Base-by-base conservation (phyloP, 2,329 filamentous ascomycete species). In the Hypoxylon sp. region DNA sequence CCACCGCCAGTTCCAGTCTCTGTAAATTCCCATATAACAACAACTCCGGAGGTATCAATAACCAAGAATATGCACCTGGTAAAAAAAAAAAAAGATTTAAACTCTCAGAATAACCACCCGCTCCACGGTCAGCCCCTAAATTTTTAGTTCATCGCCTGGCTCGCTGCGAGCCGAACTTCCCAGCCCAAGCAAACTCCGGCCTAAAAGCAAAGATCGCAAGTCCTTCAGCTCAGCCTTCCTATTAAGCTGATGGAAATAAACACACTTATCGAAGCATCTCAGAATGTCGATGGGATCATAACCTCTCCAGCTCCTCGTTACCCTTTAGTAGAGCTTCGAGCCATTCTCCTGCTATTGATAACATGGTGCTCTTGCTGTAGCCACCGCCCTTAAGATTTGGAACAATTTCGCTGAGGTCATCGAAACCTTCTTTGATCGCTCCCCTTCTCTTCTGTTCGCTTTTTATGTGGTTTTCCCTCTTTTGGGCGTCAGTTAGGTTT, bases 401-500 rank as follows among this genome's bases (percentile, higher is more conserved):
- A 0, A 97, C 92, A 21, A 97, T 83, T 28, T 89, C 85, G 70
- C 88, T 88, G n/a, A 97, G 81, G 63, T 95, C 91, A 46, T 94
- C 91, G 73, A 95, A 97, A 0, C 93, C 93, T 71, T 92, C 87
- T 75, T 93, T 91, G 73, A 92, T 92, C 48, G 89, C 81, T 60
- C 89, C 88, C 58, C 89, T 82, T 49, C 89, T 85, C 76, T 90
- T 90, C 72, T 89, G 86, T 48, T 79, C 77, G 51, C 76, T 78
- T 49, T 73, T 75, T 74, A 95, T 95, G 50, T 94, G 83, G 25
- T 93, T 93, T 51, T 93, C 86, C 34, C 94, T 87, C 79, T 96
- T 97, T 80, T 97, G 93, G 77, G 97, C 93, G 57, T 93, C 96
- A 57, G 90, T 85, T 70, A 97, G 93, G 72, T 97, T 97, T 74